Base-by-base conservation (phyloP, 345 rosid species). In the Arabidopsis suecica region DNA sequence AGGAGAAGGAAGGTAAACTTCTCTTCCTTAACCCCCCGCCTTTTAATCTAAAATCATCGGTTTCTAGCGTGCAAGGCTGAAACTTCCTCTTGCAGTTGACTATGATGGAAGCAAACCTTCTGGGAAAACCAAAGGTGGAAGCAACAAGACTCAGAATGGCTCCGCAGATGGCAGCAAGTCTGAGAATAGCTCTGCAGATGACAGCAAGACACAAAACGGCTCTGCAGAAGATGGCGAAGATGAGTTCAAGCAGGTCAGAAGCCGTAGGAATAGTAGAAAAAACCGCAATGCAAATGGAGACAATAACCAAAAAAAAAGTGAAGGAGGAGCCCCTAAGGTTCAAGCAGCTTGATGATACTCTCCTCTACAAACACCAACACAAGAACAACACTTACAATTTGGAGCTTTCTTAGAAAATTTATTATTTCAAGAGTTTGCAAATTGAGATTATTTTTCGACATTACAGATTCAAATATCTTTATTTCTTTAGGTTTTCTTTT, bases 1-100 rank as follows among this genome's bases (percentile, higher is more conserved):
- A 78, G 57, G 81, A 78, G 53, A 78, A 78, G 59, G 60, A 72
- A 67, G 78, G 81, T 7, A 66, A 66, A 78, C 34, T 57, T 65
- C 36, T 41, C 34, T 33, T 45, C 40, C 36, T 51, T 20, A 40
- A 28, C 40, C 50, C 50, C 25, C 25, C 25, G 25, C 5, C 32
- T 48, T 32, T 41, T 42, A 23, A 9, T 63, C 3, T 3, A 6
- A 53, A 42, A 12, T 2, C 11, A 61, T 37, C 32, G 18, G 25
- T 71, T 57, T 47, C 47, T 38, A 2, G 36, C 18, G 5, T 59
- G 42, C 55, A 67, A 68, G 57, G 7, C 41, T 57, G 34, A 25
- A 73, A 14, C 49, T 40, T 11, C 1, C 9, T 18, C 3, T 72
- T 71, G 74, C 81, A 78, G 81, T 78, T 53, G 74, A 67, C 7